A percentile compares a stretch with the other conserved stretches of the same genome.
Conservation (phyloP, 371 early-diverging fungal genomes). For the Mortierella sp. region DNA sequence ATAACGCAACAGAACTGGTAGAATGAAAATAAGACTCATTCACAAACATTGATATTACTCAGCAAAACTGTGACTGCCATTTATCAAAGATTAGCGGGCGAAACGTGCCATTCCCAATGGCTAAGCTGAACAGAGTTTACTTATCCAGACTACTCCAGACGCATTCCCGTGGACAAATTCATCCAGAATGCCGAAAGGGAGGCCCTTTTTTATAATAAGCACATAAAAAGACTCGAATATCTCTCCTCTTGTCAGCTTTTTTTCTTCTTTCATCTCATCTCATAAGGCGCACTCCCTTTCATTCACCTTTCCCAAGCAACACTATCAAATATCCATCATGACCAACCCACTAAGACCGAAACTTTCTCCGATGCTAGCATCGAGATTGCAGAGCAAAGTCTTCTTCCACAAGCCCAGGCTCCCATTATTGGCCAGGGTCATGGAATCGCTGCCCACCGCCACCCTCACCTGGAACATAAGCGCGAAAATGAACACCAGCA, state of each 20-base stretch:
- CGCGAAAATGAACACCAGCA: constrained; percentile 7
- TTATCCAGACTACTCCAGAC: too few relatives aligned
- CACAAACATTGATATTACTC: background rate
- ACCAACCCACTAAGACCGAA: background rate
- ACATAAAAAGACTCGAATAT: background rate
- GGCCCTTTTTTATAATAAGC: too few relatives aligned
- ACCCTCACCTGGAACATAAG: background rate
- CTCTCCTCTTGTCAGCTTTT: background rate
- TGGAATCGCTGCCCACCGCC: background rate
- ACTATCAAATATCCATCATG: background rate
- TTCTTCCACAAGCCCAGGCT: background rate
- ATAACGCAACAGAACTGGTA: background rate
- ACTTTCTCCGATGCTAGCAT: background rate
- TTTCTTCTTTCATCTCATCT: too few relatives aligned
- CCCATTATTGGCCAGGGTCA: background rate
- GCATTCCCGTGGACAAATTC: background rate
- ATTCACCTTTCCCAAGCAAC: background rate
- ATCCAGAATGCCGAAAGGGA: background rate
- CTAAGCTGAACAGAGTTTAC: too few relatives aligned
- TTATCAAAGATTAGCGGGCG: background rate
- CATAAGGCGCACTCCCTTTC: background rate
- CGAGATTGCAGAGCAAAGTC: background rate
- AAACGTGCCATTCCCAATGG: too few relatives aligned
- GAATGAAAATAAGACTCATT: background rate
- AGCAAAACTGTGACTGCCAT: background rate